Conservation (phyloP, 2,329 filamentous ascomycete genomes). For the Hymenoscyphus albidus region DNA sequence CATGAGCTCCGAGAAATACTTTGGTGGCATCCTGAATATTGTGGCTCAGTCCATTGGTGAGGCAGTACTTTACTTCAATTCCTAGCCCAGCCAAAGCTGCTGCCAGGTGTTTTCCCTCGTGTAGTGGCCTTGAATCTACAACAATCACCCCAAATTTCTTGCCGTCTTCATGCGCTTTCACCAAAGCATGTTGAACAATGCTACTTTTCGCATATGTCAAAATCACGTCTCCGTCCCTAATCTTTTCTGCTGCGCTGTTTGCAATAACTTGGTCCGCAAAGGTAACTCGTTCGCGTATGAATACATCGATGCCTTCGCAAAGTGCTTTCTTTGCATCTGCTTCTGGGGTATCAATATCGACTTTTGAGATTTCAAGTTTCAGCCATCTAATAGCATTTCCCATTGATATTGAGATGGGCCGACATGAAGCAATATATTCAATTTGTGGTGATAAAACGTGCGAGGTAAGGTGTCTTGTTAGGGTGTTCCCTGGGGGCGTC, state of each 20-base stretch:
- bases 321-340: constrained; percentile 75
- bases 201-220: constrained; percentile 84
- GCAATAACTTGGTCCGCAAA: constrained; percentile 85
- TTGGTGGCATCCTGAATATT: constrained; percentile 60
- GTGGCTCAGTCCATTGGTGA: constrained; percentile 73
- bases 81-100: constrained; percentile 63
- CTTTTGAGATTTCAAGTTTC: constrained; percentile 86
- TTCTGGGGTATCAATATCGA: constrained; percentile 83
- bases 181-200: constrained; percentile 77
- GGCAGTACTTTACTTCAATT: constrained; percentile 74
- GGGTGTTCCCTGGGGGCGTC: constrained; percentile 77
- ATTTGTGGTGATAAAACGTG: constrained; percentile 93
- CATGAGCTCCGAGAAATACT: constrained; percentile 82
- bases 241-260: constrained; percentile 68
- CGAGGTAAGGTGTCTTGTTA: constrained; percentile 86
- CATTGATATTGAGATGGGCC: constrained; percentile 95
- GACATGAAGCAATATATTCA: constrained; percentile 86
- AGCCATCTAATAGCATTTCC: constrained; percentile 94
- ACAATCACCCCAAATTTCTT: constrained; percentile 80
- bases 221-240: constrained; percentile 75
- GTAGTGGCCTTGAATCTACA: constrained; percentile 70
- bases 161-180: constrained; percentile 66
- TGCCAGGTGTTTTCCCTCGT: constrained; percentile 69
- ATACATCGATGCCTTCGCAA: constrained; percentile 77
- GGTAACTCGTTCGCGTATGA: constrained; percentile 85